Conservation (phyloP, 208 protist genomes). For the Angomonas deanei region DNA sequence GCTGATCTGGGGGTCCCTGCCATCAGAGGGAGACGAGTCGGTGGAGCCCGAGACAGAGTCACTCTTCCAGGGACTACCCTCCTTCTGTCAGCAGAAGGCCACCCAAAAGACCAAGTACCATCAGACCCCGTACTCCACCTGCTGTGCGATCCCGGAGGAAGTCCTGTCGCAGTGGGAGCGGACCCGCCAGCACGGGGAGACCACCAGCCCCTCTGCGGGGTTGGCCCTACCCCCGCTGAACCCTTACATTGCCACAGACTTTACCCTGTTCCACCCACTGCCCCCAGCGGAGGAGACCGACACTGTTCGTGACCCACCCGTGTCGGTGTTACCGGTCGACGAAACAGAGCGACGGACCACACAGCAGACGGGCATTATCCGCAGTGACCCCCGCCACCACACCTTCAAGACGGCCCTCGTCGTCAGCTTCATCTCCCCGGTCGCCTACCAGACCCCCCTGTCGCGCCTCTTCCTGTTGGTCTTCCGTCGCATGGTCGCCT, state of each 20-base stretch:
- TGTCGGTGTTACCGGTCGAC: not conserved
- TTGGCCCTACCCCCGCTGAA: slow-evolving; percentile 41
- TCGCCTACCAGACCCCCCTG: slow-evolving; percentile 33
- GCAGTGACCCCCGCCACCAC: slow-evolving; percentile 27
- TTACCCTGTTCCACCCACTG: slow-evolving; percentile 30
- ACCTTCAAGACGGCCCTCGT: slow-evolving; percentile 56
- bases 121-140: slow-evolving; percentile 12
- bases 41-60: slow-evolving; percentile 2
- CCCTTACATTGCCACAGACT: slow-evolving; percentile 69
- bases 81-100: slow-evolving; percentile 35
- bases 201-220: slow-evolving; percentile 11
- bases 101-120: slow-evolving; percentile 37
- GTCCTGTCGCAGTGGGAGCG: slow-evolving; percentile 30
- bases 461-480: slow-evolving; percentile 59
- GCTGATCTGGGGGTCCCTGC: slow-evolving; percentile 56
- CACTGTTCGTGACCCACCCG: not conserved
- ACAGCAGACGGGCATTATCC: slow-evolving; percentile 45
- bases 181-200: slow-evolving; percentile 5
- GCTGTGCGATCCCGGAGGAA: slow-evolving; percentile 30
- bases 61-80: slow-evolving; percentile 46
- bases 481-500: slow-evolving; percentile 34
- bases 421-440: slow-evolving; percentile 42
- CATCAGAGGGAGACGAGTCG: slow-evolving; percentile 7
- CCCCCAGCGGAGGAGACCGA: not conserved
- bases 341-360: slow-evolving; percentile 20